These are phyloP conservation scores for Phytophthora ohioensis DNA, from an alignment of 352 stramenopile species.

Conservation along the genomic window DNA sequence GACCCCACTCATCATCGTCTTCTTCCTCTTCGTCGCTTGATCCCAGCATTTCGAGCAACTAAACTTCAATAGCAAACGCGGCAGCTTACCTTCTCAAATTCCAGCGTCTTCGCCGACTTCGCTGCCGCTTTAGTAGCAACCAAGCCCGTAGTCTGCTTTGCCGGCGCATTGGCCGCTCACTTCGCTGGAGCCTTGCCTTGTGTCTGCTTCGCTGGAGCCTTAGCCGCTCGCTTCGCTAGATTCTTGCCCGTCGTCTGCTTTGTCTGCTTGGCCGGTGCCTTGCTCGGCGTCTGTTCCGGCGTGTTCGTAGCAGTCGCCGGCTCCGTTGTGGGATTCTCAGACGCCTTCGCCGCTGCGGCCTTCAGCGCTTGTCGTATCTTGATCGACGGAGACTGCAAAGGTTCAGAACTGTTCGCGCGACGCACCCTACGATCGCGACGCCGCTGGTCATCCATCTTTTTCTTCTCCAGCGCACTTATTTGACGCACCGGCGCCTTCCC, in stretches of 20 bases:
- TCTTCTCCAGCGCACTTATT: not conserved
- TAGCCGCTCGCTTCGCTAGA: not conserved
- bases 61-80: not conserved
- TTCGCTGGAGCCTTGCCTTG: no score
- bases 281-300: no score
- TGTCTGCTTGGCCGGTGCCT: not conserved
- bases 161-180: not conserved
- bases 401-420: not conserved
- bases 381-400: not conserved
- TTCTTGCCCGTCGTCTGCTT: not conserved
- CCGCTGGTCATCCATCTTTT: not conserved
- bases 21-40: not conserved
- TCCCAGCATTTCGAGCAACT: not conserved
- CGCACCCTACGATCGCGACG: not conserved
- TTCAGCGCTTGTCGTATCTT: not conserved
- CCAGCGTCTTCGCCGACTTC: not conserved
- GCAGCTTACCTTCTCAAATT: not conserved
- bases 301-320: no score
- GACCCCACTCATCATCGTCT: not conserved
- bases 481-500: not conserved
- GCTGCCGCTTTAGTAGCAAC: not conserved
- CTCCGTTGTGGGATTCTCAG: not conserved
- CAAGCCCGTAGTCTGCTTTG: not conserved
- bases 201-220: no score
- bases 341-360: not conserved